phyloP scores from a whole-genome alignment of 139 green algal genomes.

The Tetraselmis chui region DNA sequence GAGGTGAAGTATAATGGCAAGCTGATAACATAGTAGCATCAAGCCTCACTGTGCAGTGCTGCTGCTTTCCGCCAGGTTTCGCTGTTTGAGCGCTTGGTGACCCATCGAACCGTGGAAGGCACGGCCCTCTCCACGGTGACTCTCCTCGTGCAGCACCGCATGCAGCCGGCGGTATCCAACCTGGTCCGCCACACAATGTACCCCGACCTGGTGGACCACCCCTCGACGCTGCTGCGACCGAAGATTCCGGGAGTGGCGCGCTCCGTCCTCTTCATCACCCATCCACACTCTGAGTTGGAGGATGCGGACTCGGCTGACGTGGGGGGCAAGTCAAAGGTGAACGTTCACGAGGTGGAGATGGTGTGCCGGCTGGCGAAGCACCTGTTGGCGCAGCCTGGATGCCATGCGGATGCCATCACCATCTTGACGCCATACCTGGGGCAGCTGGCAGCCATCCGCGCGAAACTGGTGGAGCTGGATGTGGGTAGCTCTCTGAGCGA shows the following conservation, averaged over 20 bases:
- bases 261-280: slow-evolving; percentile 40
- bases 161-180: slow-evolving; percentile 47
- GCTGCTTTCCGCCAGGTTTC: slow-evolving; percentile 45
- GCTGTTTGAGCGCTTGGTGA: slow-evolving; percentile 71
- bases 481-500: slow-evolving; percentile 47
- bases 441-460: slow-evolving; percentile 45
- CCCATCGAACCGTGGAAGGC: not conserved
- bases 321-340: slow-evolving; percentile 44
- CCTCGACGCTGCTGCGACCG: not conserved
- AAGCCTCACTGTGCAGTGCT: too few relatives aligned
- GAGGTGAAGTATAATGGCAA: too few relatives aligned
- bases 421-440: slow-evolving; percentile 74
- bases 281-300: slow-evolving; percentile 26
- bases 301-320: slow-evolving; percentile 7
- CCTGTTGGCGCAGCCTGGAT: slow-evolving; percentile 49
- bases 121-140: slow-evolving; percentile 31
- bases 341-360: slow-evolving; percentile 51
- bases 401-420: slow-evolving; percentile 46
- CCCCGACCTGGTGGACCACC: slow-evolving; percentile 27
- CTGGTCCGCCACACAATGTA: slow-evolving; percentile 55
- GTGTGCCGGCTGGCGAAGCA: slow-evolving; percentile 37
- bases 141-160: slow-evolving; percentile 63
- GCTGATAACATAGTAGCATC: too few relatives aligned
- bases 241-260: slow-evolving; percentile 3
- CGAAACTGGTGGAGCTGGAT: slow-evolving; percentile 20